These are phyloP conservation scores for Penicillium lagena DNA, from an alignment of 495 filamentous ascomycete species.

Conservation along the genomic window DNA sequence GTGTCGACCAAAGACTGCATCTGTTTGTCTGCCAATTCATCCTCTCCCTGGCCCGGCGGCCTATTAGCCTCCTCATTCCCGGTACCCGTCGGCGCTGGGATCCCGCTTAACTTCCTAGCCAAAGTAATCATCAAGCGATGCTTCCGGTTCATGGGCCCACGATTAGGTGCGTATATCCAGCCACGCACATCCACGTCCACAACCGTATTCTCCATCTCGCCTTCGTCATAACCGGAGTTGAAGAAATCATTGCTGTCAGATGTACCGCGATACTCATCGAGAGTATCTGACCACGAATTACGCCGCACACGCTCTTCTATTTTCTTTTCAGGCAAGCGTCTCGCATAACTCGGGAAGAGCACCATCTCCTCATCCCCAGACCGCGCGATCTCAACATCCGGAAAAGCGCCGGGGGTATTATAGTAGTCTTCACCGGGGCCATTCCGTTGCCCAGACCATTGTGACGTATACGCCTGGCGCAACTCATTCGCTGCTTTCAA, in stretches of 20 bases:
- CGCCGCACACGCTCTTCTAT: slow-evolving; percentile 15
- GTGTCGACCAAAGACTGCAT: slow-evolving; percentile 65
- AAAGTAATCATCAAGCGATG: slow-evolving; percentile 80
- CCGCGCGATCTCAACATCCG: slow-evolving; percentile 69
- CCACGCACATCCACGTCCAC: slow-evolving; percentile 88
- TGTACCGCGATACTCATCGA: slow-evolving; percentile 32
- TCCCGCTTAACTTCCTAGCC: slow-evolving; percentile 75
- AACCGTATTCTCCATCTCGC: slow-evolving; percentile 71
- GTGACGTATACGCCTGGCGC: slow-evolving; percentile 69
- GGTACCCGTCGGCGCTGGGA: slow-evolving; percentile 56
- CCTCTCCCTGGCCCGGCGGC: slow-evolving; percentile 33
- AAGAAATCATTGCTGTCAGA: slow-evolving; percentile 15
- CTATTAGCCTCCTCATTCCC: slow-evolving; percentile 22
- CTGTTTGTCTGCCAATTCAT: slow-evolving; percentile 59
- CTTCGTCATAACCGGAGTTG: slow-evolving; percentile 56
- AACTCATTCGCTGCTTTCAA: slow-evolving; percentile 86
- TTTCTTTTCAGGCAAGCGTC: slow-evolving; percentile 45
- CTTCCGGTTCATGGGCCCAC: slow-evolving; percentile 79
- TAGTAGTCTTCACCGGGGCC: slow-evolving; percentile 49
- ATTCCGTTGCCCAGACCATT: slow-evolving; percentile 46
- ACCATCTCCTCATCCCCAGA: slow-evolving; percentile 88
- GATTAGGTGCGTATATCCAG: slow-evolving; percentile 85
- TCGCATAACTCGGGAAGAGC: slow-evolving; percentile 85
- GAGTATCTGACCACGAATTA: slow-evolving; percentile 25
- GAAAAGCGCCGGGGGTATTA: slow-evolving; percentile 70